Percentiles rank a stretch among this genome's conserved stretches.
phyloP scores from a whole-genome alignment of 495 filamentous ascomycete species.

The Filosporella fistucella region DNA sequence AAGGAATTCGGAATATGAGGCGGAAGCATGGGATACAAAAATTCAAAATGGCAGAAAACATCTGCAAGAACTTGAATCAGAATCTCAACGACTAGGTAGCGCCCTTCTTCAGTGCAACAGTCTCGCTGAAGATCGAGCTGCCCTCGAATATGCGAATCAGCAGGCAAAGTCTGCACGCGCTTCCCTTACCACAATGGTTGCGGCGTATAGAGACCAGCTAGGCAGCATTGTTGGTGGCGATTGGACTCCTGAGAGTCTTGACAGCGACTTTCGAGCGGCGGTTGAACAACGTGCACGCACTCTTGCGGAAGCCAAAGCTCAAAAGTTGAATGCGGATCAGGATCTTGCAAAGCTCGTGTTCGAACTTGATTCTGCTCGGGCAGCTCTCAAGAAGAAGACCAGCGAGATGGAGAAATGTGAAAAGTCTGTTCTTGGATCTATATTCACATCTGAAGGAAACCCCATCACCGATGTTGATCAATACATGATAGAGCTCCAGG shows the following conservation, averaged over 20 bases:
- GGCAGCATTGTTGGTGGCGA: slow-evolving; percentile 50
- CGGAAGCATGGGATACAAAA: slow-evolving; percentile 62
- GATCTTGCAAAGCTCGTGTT: slow-evolving; percentile 76
- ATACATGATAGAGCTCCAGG: slow-evolving; percentile 35
- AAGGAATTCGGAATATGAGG: slow-evolving; percentile 55
- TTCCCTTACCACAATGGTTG: slow-evolving; percentile 70
- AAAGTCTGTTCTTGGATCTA: slow-evolving; percentile 36
- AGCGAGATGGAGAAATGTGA: slow-evolving; percentile 59
- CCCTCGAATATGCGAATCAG: slow-evolving; percentile 72
- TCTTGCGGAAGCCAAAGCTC: slow-evolving; percentile 55
- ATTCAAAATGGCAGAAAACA: slow-evolving; percentile 56
- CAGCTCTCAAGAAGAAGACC: slow-evolving; percentile 56
- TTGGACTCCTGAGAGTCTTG: slow-evolving; percentile 69
- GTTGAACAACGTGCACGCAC: slow-evolving; percentile 48
- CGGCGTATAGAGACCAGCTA: slow-evolving; percentile 68
- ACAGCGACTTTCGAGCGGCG: slow-evolving; percentile 63
- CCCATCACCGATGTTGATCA: slow-evolving; percentile 30
- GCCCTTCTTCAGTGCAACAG: slow-evolving; percentile 79
- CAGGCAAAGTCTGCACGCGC: slow-evolving; percentile 66
- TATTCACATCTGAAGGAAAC: slow-evolving; percentile 22
- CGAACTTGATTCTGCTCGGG: slow-evolving; percentile 61
- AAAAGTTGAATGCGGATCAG: slow-evolving; percentile 63
- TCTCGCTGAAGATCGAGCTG: slow-evolving; percentile 72
- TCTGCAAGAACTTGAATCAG: slow-evolving; percentile 63
- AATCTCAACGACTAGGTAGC: slow-evolving; percentile 58